Evolutionary conservation across 148 eudicot genomes (phyloP).

Genomic region (Pouteria glomerata): DNA sequence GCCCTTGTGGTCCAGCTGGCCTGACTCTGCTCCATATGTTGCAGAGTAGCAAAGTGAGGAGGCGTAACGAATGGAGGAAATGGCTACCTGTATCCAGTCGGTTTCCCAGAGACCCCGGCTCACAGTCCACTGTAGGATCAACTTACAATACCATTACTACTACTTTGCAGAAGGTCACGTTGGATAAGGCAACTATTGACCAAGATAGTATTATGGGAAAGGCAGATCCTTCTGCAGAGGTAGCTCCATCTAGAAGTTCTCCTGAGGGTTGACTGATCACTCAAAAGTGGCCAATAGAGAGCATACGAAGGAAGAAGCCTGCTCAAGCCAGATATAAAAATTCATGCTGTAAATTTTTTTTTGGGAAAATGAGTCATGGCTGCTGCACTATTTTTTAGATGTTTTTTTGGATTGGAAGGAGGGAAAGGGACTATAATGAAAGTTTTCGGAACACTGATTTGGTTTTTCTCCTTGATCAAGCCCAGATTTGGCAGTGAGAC

Average conservation of each 20-base stretch:
- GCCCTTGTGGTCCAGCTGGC: neutral
- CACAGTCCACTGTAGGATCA: slow-evolving; percentile 10
- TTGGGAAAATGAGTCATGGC: neutral
- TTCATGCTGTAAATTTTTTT: neutral
- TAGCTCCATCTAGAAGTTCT: neutral
- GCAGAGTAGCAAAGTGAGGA: slow-evolving; percentile 43
- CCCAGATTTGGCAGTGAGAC: neutral
- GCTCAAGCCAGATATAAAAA: slow-evolving; percentile 2
- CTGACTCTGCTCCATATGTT: slow-evolving; percentile 11
- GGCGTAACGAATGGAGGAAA: slow-evolving; percentile 40
- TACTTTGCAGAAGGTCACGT: slow-evolving; percentile 16
- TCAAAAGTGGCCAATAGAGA: slow-evolving; percentile 16
- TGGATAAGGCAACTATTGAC: slow-evolving; percentile 17
- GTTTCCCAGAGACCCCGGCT: slow-evolving; percentile 9
- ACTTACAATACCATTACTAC: slow-evolving; percentile 7
- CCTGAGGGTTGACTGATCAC: slow-evolving; percentile 4
- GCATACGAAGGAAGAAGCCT: neutral
- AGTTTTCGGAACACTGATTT: neutral
- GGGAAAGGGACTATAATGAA: neutral
- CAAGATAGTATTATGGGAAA: neutral
- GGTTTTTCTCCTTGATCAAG: neutral
- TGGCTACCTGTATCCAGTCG: slow-evolving; percentile 23
- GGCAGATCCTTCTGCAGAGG: slow-evolving; percentile 11
- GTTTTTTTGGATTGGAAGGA: slow-evolving; percentile 14
- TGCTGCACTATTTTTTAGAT: neutral